Evolutionary conservation across 257 asterid genomes (phyloP).

Genomic region (Capsicum rhomboideum): DNA sequence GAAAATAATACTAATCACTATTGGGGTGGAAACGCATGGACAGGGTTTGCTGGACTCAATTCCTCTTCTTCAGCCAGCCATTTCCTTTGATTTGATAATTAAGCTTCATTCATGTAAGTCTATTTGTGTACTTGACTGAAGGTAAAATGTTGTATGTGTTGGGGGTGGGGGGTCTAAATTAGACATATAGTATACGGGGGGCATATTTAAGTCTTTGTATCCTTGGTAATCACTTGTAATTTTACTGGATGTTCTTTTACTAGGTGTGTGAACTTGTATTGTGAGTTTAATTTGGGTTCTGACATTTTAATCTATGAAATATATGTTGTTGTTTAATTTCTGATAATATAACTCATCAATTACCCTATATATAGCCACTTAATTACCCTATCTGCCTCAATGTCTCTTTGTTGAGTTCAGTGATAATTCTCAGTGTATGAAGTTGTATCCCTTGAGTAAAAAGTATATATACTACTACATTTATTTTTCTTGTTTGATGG

Average conservation of each 20-base stretch:
- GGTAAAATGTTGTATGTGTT: neutral
- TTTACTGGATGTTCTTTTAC: neutral
- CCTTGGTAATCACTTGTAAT: neutral
- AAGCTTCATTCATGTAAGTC: neutral
- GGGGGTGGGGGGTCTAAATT: neutral
- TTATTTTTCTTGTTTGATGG: neutral
- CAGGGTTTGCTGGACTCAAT: slow-evolving; percentile 30
- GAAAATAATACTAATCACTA: slow-evolving; percentile 15
- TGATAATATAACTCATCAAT: neutral
- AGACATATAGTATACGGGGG: neutral
- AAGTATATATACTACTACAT: neutral
- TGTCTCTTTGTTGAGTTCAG: neutral
- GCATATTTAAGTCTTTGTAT: neutral
- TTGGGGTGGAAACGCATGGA: slow-evolving; percentile 30
- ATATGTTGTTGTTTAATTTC: neutral
- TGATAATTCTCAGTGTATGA: neutral
- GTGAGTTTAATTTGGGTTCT: neutral
- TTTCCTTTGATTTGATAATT: slow-evolving; percentile 11
- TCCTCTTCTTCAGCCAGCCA: slow-evolving; percentile 25
- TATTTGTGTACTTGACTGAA: neutral
- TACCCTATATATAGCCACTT: too few species aligned
- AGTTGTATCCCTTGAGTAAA: neutral
- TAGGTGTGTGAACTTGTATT: neutral
- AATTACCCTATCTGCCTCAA: neutral
- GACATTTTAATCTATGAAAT: neutral